Evolutionary conservation across 2,329 filamentous ascomycete genomes (phyloP), one percentile per base, ranked within the genome.

Genomic region (Phoma sp.): DNA sequence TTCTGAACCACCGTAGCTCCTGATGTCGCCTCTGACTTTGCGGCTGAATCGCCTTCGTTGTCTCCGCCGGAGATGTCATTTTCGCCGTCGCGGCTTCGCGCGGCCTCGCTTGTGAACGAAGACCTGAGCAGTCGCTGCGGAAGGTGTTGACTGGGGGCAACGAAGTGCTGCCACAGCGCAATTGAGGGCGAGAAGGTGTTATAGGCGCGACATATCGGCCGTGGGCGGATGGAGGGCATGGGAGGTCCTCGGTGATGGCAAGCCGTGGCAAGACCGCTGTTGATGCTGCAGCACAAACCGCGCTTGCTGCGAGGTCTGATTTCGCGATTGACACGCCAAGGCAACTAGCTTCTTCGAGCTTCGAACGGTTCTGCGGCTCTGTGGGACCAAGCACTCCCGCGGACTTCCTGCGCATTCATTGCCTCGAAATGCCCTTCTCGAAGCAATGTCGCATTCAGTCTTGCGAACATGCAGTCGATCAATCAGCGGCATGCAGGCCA

Each of bases 101-200:
- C 11, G 29, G 60, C 23, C 21, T 49, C 49, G 7, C 56, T 48
- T 15, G 60, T 56, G 17, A 64, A 62, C 33, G 64, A 66, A 4
- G 53, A 57, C 9, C 58, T 57, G 34, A 61, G 66, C 38, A 55
- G 62, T 17, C 59, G 65, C 34, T 42, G 53, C 36, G 45, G 39
- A 23, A 47, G 32, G 18, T 42, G 45, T 46, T 50, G 46, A 30
- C 45, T 49, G 11, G 66, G 63, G 23, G 57, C 48, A 42, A 70
- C 54, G 47, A 74, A 74, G 30, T 73, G 65, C 56, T 72, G 71
- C 69, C 68, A 74, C 21, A 75, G 61, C 23, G 58, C 65, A 40
- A 60, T 51, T 12, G 72, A 64, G 7, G 69, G 69, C 46, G 57
- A 62, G 53, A 74, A 74, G 40, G 62, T 61, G 39, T 75, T 70